These are phyloP conservation scores for Podospora conica DNA, from an alignment of 495 filamentous ascomycete genomes.

Conservation along the genomic window DNA sequence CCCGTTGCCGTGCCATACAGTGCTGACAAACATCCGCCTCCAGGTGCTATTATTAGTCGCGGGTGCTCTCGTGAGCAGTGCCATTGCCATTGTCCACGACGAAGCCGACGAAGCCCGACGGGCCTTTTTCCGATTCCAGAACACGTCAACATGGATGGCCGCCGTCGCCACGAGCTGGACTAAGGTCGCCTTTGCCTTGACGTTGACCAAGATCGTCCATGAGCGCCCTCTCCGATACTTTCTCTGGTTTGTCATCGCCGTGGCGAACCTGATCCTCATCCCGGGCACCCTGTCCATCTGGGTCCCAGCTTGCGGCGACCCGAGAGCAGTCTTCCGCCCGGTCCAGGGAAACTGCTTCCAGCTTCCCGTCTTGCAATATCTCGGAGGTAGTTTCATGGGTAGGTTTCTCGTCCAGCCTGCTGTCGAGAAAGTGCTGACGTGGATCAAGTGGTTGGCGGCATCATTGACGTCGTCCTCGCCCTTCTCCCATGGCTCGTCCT, in stretches of 20 bases:
- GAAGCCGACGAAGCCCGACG: slow-evolving; percentile 8
- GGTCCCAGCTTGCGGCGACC: slow-evolving; percentile 18
- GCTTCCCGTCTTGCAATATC: slow-evolving; percentile 5
- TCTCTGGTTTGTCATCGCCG: slow-evolving; percentile 14
- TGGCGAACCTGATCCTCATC: slow-evolving; percentile 19
- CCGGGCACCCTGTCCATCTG: slow-evolving; percentile 16
- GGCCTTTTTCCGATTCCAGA: slow-evolving; percentile 16
- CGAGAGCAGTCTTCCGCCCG: slow-evolving; percentile 9
- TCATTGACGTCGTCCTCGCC: slow-evolving; percentile 32
- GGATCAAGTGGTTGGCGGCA: slow-evolving; percentile 11
- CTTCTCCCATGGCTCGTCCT: slow-evolving; percentile 31
- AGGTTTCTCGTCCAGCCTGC: background rate
- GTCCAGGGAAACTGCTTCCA: slow-evolving; percentile 8
- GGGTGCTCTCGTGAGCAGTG: slow-evolving; percentile 9
- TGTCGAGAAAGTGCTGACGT: background rate
- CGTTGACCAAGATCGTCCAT: slow-evolving; percentile 12
- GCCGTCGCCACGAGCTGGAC: slow-evolving; percentile 18
- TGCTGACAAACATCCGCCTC: background rate
- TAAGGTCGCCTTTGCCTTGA: slow-evolving; percentile 21
- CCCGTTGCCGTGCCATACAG: background rate
- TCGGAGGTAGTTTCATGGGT: slow-evolving; percentile 18
- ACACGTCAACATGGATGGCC: slow-evolving; percentile 12
- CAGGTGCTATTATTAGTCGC: slow-evolving; percentile 14
- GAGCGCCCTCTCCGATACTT: slow-evolving; percentile 7
- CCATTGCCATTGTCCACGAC: slow-evolving; percentile 10